Evolutionary conservation across 2,329 filamentous ascomycete genomes (phyloP).

Genomic region (Didymella arachidicola): DNA sequence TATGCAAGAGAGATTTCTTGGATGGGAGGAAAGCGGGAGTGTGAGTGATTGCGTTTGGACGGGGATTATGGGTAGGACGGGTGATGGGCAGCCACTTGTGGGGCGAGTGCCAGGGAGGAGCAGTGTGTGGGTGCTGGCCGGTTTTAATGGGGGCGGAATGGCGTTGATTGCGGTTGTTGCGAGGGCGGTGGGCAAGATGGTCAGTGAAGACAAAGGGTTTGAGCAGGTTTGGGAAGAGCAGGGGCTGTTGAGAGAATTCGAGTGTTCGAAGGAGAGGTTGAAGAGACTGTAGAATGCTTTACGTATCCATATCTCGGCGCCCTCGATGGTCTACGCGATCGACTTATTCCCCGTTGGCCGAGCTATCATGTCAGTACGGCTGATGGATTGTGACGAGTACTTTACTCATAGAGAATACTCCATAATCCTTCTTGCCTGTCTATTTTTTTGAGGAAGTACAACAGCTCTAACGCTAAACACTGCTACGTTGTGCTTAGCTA

Average conservation of each 20-base stretch:
- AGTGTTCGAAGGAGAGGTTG: conserved; percentile 21
- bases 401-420: too few relatives aligned
- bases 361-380: too few relatives aligned
- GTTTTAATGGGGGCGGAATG: conserved; percentile 64
- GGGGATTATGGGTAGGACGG: conserved; percentile 52
- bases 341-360: too few relatives aligned
- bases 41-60: conserved; percentile 54
- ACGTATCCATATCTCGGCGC: too few relatives aligned
- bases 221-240: conserved; percentile 38
- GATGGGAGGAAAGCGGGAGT: conserved; percentile 58
- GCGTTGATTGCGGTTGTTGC: conserved; percentile 54
- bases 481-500: too few relatives aligned
- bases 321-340: too few relatives aligned
- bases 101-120: conserved; percentile 53
- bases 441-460: too few relatives aligned
- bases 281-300: background rate
- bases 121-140: conserved; percentile 57
- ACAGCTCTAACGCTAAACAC: too few relatives aligned
- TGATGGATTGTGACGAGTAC: too few relatives aligned
- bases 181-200: conserved; percentile 55
- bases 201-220: conserved; percentile 41
- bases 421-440: too few relatives aligned
- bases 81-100: conserved; percentile 55
- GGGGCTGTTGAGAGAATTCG: conserved; percentile 50
- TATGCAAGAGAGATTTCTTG: conserved; percentile 58